A percentile compares a stretch with the other conserved stretches of the same genome.
These are phyloP conservation scores for Chaetomidium leptoderma DNA, from an alignment of 495 filamentous ascomycete genomes.

Conservation along the genomic window DNA sequence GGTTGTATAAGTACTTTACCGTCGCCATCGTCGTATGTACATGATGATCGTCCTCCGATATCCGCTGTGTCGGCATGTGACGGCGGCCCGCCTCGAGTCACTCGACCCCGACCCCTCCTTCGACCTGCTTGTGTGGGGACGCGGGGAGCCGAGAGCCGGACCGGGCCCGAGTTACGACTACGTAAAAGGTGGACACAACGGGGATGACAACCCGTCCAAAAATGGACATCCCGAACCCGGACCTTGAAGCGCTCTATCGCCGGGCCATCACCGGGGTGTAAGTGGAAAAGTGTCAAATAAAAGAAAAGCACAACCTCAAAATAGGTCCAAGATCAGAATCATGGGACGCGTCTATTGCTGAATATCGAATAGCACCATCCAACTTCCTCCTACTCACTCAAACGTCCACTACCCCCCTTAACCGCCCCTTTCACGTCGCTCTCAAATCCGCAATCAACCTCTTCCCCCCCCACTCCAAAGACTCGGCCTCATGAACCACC, in stretches of 20 bases:
- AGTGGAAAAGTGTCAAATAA: too few species aligned
- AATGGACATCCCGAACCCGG: too few species aligned
- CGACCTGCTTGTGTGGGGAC: neutral
- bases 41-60: neutral
- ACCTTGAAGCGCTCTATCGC: too few species aligned
- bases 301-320: too few species aligned
- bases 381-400: too few species aligned
- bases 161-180: neutral
- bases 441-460: constrained; percentile 18
- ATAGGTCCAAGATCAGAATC: too few species aligned
- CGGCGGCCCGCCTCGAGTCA: neutral
- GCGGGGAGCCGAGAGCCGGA: constrained; percentile 10
- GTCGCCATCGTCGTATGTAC: neutral
- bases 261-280: too few species aligned
- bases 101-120: constrained; percentile 9
- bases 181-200: neutral
- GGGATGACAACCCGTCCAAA: neutral
- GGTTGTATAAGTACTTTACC: neutral
- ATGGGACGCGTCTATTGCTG: too few species aligned
- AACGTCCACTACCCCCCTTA: neutral
- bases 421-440: neutral
- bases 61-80: constrained; percentile 4
- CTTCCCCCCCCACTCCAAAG: constrained; percentile 14
- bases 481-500: constrained; percentile 14
- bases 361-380: neutral